A percentile compares a stretch with the other conserved stretches of the same genome.
Conservation (phyloP, 805 yeast species). For the Schwanniomyces sp. region DNA sequence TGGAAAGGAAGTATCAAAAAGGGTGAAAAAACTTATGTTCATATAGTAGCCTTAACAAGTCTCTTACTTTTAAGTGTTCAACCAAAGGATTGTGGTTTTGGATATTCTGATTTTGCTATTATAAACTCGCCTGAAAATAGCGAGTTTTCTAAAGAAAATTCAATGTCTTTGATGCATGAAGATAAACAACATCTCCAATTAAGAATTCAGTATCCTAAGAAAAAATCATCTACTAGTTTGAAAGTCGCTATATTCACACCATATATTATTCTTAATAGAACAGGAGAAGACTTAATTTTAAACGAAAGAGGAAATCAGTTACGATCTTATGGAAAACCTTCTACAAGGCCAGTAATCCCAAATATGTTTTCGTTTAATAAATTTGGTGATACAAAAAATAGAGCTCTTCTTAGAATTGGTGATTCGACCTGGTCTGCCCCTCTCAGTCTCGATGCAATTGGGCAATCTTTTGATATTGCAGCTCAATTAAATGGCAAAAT, state of each 20-base stretch:
- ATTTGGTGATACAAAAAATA: conserved; percentile 55
- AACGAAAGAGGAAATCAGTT: conserved; percentile 59
- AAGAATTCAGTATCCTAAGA: conserved; percentile 60
- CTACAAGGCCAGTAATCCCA: conserved; percentile 44
- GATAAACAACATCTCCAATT: conserved; percentile 71
- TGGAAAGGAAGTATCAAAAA: conserved; percentile 61
- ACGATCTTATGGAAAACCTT: conserved; percentile 42
- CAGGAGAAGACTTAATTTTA: conserved; percentile 64
- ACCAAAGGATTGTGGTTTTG: conserved; percentile 62
- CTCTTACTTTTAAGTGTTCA: conserved; percentile 69
- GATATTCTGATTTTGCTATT: conserved; percentile 70
- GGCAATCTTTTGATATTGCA: conserved; percentile 63
- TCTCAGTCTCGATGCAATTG: conserved; percentile 85
- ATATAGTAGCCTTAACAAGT: conserved; percentile 73
- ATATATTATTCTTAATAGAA: conserved; percentile 77
- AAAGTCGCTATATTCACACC: conserved; percentile 78
- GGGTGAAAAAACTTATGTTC: conserved; percentile 72
- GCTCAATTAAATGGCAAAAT: conserved; percentile 49
- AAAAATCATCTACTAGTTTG: conserved; percentile 55
- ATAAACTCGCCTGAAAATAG: conserved; percentile 58
- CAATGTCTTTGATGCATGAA: conserved; percentile 50
- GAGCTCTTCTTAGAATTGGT: conserved; percentile 65
- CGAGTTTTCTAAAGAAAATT: conserved; percentile 56
- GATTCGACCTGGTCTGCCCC: conserved; percentile 74
- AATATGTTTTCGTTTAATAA: conserved; percentile 82